These are phyloP conservation scores for Elsinoe fawcettii DNA, from an alignment of 2,329 filamentous ascomycete species.

Conservation along the genomic window DNA sequence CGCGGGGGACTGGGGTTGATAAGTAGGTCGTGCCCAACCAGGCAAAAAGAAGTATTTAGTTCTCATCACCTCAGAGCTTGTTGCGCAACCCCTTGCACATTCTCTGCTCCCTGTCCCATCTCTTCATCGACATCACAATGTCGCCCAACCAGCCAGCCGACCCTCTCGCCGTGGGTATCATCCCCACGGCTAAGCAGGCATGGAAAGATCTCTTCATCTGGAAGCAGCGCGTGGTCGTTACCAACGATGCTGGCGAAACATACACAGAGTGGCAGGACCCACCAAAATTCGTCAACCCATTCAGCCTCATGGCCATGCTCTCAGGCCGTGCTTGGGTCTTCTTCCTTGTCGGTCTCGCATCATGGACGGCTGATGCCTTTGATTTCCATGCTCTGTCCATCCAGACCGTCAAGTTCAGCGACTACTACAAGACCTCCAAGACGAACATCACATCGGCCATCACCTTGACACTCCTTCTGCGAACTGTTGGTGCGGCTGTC, in stretches of 20 bases:
- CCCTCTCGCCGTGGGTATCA: constrained; percentile 56
- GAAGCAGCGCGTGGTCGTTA: constrained; percentile 64
- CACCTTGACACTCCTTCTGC: constrained; percentile 64
- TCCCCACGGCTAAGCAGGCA: constrained; percentile 58
- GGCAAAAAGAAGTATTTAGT: not conserved
- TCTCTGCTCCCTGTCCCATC: not conserved
- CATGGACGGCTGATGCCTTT: constrained; percentile 77
- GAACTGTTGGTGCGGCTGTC: constrained; percentile 64
- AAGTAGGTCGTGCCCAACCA: not conserved
- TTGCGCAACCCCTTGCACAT: not conserved
- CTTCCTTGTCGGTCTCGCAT: constrained; percentile 62
- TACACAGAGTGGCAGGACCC: constrained; percentile 61
- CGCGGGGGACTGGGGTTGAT: not conserved
- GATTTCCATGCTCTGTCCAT: constrained; percentile 77
- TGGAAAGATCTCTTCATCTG: constrained; percentile 60
- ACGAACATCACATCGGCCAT: constrained; percentile 69
- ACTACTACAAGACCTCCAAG: constrained; percentile 51
- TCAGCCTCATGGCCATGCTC: constrained; percentile 59
- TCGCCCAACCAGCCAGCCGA: constrained; percentile 49
- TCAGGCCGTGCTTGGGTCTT: constrained; percentile 63
- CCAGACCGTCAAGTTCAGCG: constrained; percentile 62
- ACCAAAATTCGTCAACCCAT: constrained; percentile 59
- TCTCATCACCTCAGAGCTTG: not conserved
- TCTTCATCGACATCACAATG: not conserved
- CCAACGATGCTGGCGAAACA: constrained; percentile 57